These are phyloP conservation scores for Rhinocladiella mackenziei DNA, from an alignment of 2,329 filamentous ascomycete genomes.

Conservation along the genomic window DNA sequence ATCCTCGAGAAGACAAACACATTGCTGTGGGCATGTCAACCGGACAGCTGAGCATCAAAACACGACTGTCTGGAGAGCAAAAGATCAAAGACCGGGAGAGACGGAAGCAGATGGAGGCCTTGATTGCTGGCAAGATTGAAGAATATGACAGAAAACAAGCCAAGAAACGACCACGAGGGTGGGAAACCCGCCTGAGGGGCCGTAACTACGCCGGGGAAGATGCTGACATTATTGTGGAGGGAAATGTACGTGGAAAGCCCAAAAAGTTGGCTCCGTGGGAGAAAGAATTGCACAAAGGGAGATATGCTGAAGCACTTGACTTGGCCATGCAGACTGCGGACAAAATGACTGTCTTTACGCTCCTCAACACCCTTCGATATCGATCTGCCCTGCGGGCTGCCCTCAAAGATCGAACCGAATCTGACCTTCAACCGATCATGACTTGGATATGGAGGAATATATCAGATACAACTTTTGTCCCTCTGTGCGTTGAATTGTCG, in stretches of 20 bases:
- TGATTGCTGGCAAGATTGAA: conserved; percentile 73
- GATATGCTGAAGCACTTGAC: conserved; percentile 75
- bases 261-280: conserved; percentile 76
- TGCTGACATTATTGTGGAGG: conserved; percentile 82
- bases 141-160: conserved; percentile 68
- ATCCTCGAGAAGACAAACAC: conserved; percentile 76
- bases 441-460: conserved; percentile 79
- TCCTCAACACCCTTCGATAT: conserved; percentile 80
- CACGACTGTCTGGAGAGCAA: conserved; percentile 77
- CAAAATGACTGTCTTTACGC: conserved; percentile 64
- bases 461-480: conserved; percentile 69
- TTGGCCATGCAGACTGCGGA: conserved; percentile 62
- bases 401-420: conserved; percentile 74
- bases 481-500: conserved; percentile 76
- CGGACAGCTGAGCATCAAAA: conserved; percentile 84
- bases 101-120: conserved; percentile 77
- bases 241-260: conserved; percentile 60
- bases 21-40: conserved; percentile 93
- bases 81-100: conserved; percentile 71
- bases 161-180: conserved; percentile 56
- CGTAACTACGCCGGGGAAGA: conserved; percentile 80
- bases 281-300: conserved; percentile 69
- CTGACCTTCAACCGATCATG: conserved; percentile 74
- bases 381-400: conserved; percentile 79
- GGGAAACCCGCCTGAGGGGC: conserved; percentile 61